Base-by-base conservation (phyloP, 2,329 filamentous ascomycete genomes). In the Ophiocordyceps unilateralis region DNA sequence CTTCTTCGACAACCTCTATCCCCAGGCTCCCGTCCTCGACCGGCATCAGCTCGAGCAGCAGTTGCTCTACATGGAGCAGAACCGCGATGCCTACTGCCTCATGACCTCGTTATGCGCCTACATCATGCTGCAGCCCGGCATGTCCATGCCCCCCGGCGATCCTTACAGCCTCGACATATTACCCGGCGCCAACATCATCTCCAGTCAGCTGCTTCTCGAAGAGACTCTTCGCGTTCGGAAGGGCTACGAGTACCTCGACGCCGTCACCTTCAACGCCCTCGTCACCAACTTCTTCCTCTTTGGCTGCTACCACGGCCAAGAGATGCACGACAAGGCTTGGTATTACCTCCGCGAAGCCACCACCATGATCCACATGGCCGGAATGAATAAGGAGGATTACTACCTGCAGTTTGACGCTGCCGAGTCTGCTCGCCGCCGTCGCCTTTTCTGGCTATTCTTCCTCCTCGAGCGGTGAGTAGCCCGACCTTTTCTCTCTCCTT, bases 281-380 rank as follows among this genome's bases (percentile, higher is more conserved):
- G 75, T 78, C 45, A 85, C 81, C n/a, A 86, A 80, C 43, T 86
- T 83, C 59, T 87, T 89, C 57, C 58, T 89, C 22, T 87, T 84
- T 51, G 80, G 74, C 32, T 80, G 78, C 45, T 76, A 81, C 56
- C 80, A 81, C 47, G 79, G 76, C 32, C 63, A 84, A 40, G 81
- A 86, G 48, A 68, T 78, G 56, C 81, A 87, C 56, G 77, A 82
- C 48, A 78, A 78, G 57, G 83, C 82, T 1, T 89, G 83, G 83
- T 87, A 78, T 54, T 77, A 85, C 55, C 65, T 89, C 10, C 76
- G 83, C 22, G 83, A 91, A 59, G 81, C 81, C 6, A 80, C 77
- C 2, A 87, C 83, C 6, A 67, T 89, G 58, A 68, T 72, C 23
- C 69, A 76, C 51, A 71, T 80, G 51, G 58, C 66, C 23, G 68